Conservation (phyloP, 441 rosid genomes). For the Euphorbia corollata region DNA sequence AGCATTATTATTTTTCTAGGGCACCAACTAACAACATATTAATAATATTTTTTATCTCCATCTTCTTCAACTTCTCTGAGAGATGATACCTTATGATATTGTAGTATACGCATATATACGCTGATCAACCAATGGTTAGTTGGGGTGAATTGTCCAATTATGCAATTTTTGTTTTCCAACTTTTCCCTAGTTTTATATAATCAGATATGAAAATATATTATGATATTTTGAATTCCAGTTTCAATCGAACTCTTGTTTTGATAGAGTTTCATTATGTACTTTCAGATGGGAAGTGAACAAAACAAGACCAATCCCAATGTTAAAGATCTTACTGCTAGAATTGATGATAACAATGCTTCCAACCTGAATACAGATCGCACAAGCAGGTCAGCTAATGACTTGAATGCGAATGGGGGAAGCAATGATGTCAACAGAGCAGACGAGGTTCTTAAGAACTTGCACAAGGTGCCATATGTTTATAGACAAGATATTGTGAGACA, state of each 20-base stretch:
- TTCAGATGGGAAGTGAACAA: slow-evolving; percentile 59
- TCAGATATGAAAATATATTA: neutral
- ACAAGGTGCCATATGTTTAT: slow-evolving; percentile 46
- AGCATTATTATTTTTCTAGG: neutral
- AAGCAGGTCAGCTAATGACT: slow-evolving; percentile 25
- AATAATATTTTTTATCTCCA: neutral
- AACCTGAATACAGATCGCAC: slow-evolving; percentile 21
- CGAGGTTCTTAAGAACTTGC: slow-evolving; percentile 28
- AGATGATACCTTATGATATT: neutral
- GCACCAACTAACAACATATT: neutral
- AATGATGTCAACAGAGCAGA: slow-evolving; percentile 22
- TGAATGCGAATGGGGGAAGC: slow-evolving; percentile 23
- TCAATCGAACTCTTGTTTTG: slow-evolving; percentile 7
- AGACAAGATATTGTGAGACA: slow-evolving; percentile 75
- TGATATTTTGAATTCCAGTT: neutral
- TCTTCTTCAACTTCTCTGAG: neutral
- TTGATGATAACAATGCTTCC: slow-evolving; percentile 20
- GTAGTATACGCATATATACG: neutral
- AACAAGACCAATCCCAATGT: slow-evolving; percentile 23
- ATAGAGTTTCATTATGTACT: slow-evolving; percentile 14
- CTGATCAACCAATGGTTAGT: neutral
- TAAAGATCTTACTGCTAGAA: slow-evolving; percentile 31
- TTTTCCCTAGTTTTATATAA: neutral
- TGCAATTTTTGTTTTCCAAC: neutral
- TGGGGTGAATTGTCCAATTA: neutral